A percentile compares a stretch with the other conserved stretches of the same genome.
Conservation (phyloP, 2,329 filamentous ascomycete genomes). For the Pseudogymnoascus sp. region DNA sequence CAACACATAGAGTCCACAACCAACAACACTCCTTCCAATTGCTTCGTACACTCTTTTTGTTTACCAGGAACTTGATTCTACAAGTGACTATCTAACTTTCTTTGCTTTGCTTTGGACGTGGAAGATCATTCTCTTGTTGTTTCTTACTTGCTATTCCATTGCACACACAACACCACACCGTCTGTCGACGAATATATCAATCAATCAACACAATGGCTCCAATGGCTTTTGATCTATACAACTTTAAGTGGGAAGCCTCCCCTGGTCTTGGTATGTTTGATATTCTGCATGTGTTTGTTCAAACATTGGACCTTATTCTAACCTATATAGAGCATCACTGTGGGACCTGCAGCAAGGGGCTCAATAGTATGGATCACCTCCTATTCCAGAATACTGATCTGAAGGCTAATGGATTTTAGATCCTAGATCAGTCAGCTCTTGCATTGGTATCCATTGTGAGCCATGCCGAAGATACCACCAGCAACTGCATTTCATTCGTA, state of each 20-base stretch:
- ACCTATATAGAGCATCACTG: constrained; percentile 27
- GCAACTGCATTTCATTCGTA: constrained; percentile 28
- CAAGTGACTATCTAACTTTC: background rate
- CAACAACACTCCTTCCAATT: background rate
- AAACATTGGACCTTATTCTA: constrained; percentile 9
- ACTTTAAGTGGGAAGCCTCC: constrained; percentile 26
- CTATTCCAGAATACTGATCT: background rate
- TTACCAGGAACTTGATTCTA: background rate
- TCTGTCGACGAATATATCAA: background rate
- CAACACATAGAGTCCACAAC: background rate
- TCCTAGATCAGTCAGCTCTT: constrained; percentile 24
- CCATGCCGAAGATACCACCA: constrained; percentile 29
- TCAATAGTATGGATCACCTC: constrained; percentile 14
- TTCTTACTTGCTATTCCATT: background rate
- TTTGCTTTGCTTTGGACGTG: background rate
- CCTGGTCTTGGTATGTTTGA: constrained; percentile 24
- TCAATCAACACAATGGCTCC: constrained; percentile 11
- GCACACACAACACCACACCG: background rate
- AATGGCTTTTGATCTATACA: constrained; percentile 14
- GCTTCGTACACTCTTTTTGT: background rate
- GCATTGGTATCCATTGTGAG: constrained; percentile 28
- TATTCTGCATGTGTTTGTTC: background rate
- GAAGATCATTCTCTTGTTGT: background rate
- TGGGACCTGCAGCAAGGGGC: constrained; percentile 19
- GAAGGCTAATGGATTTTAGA: constrained; percentile 17